Percentiles rank a stretch among this genome's conserved stretches.
Conservation (phyloP, 1,284 basidiomycete genomes). For the Pascua guehoae region DNA sequence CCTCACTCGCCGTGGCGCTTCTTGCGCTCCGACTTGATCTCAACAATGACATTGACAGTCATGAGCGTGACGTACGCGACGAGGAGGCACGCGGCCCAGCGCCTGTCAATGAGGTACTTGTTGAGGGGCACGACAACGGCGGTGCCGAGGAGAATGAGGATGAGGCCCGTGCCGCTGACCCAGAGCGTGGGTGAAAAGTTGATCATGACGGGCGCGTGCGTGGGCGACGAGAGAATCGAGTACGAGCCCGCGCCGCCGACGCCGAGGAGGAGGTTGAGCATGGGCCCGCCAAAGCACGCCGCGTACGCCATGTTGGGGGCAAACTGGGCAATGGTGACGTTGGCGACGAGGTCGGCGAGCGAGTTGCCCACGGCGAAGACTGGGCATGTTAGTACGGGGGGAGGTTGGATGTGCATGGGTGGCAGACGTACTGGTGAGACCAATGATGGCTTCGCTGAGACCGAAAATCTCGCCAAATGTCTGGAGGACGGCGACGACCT, state of each 20-base stretch:
- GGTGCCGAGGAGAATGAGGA: conserved; percentile 70
- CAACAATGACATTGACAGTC: conserved; percentile 70
- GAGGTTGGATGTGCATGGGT: background rate
- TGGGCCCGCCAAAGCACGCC: conserved; percentile 54
- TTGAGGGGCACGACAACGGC: conserved; percentile 80
- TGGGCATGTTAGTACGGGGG: conserved; percentile 9
- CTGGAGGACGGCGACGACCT: conserved; percentile 85
- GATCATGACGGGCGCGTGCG: conserved; percentile 66
- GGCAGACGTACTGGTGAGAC: conserved; percentile 61
- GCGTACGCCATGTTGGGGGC: conserved; percentile 50
- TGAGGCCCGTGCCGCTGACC: conserved; percentile 73
- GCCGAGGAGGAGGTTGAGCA: conserved; percentile 89
- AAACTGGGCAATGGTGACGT: conserved; percentile 78
- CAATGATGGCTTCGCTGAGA: conserved; percentile 94
- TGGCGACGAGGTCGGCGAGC: conserved; percentile 92
- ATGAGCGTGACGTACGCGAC: conserved; percentile 68
- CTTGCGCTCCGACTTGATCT: conserved; percentile 50
- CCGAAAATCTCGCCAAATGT: conserved; percentile 90
- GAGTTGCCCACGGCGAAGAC: conserved; percentile 95
- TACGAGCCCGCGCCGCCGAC: conserved; percentile 48
- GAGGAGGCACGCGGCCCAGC: conserved; percentile 77
- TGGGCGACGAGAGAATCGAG: conserved; percentile 42
- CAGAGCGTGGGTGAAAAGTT: conserved; percentile 78
- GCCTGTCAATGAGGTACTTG: conserved; percentile 69
- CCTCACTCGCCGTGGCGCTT: conserved; percentile 2